Evolutionary conservation across 2,329 filamentous ascomycete genomes (phyloP), one percentile per base, ranked within the genome.

Genomic region (Fusarium setosum): DNA sequence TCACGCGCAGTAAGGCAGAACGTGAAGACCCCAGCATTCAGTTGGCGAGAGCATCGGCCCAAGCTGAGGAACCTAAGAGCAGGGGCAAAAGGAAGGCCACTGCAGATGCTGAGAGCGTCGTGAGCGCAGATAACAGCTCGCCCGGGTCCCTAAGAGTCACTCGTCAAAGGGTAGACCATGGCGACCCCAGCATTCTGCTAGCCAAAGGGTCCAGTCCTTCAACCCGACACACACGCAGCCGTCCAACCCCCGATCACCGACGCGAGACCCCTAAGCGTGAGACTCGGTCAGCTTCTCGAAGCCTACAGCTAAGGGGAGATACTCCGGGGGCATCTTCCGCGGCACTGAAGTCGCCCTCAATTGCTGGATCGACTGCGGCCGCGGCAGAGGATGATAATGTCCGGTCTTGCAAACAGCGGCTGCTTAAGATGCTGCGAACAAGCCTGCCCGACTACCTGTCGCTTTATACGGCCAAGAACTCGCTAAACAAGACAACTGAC

Each of bases 401-500:
- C 59, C 73, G 75, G 37, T 71, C 75, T 1, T 74, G 84, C 32
- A 86, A 84, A 68, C 61, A 79, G 3, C 80, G 83, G 48, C 77
- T 88, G 12, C 71, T 76, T 32, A 82, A 79, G 58, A 78, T 78
- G 45, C 77, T 87, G 2, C 81, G 81, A 11, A 78, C 77, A n/a
- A 80, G 80, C 12, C 75, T 89, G 37, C 81, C 83, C 4, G 86
- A 88, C 58, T 87, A 80, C 65, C 77, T 84, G 37, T 68, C 83
- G 2, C 80, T 90, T 15, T 84, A 84, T 65, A 74, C 77, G 6
- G 76, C 90, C 29, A 82, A 83, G n/a, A 78, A 77, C 37, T 80
- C 83, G 54, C 76, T 85, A 41, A 79, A 80, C 49, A 81, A 83
- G 65, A 81, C 78, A 21, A 72, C 86, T 3, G 85, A 89, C 70